Conservation (phyloP, 257 asterid species). For the Scutellaria baicalensis region DNA sequence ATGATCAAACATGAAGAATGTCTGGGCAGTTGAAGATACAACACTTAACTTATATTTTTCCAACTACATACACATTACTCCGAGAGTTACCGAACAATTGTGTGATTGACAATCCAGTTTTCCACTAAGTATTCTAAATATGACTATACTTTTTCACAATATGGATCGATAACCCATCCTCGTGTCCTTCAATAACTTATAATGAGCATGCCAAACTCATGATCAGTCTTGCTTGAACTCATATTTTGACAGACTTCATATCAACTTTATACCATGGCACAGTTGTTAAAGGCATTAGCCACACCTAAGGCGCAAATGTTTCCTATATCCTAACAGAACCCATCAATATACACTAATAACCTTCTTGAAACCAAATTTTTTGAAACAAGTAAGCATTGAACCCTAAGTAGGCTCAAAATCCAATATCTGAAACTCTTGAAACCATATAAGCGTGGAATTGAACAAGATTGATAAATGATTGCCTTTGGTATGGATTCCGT, state of each 20-base stretch:
- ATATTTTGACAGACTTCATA: neutral
- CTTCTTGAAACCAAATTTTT: neutral
- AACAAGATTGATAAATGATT: neutral
- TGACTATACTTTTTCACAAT: neutral
- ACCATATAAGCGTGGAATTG: neutral
- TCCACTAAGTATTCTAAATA: neutral
- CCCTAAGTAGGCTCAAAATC: neutral
- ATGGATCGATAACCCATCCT: neutral
- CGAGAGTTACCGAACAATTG: neutral
- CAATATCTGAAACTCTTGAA: neutral
- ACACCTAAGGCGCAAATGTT: neutral
- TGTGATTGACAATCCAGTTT: neutral
- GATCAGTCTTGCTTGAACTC: neutral
- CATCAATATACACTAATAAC: neutral
- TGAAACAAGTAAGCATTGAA: neutral
- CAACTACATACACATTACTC: neutral
- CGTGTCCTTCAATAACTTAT: neutral
- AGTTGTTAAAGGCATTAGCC: neutral
- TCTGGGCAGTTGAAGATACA: neutral
- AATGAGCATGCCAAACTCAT: neutral
- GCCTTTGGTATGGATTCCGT: constrained; percentile 25
- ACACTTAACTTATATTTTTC: neutral
- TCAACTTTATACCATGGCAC: neutral
- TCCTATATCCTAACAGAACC: neutral
- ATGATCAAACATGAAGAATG: neutral